Base-by-base conservation (phyloP, 768 basidiomycete genomes). In the Xerocomellus dryophilus region DNA sequence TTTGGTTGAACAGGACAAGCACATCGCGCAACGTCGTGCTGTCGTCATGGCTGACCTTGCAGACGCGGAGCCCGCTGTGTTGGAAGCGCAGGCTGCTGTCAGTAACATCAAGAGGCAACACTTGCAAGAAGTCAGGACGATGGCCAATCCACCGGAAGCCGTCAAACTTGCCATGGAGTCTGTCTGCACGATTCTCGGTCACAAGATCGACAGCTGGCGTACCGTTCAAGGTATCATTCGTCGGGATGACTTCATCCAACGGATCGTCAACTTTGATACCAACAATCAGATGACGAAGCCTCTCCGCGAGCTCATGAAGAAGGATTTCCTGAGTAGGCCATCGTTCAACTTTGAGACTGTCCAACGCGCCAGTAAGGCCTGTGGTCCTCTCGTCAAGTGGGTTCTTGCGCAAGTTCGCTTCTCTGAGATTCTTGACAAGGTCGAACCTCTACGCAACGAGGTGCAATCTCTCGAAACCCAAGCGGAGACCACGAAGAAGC, bases 111-210 rank as follows among this genome's bases (percentile, higher is more conserved):
- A 92, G 73, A 85, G 85, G 61, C 90, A 93, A 65, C 95, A 98
- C 64, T 74, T 99, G 39, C 90, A 95, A 66, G 97, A 99, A 82
- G 97, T 98, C 39, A 84, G 97, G 63, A 83, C 92, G 10, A 98
- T 99, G 95, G 91, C 93, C 41, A 98, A 98, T 66, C 97, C 97
- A 43, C 97, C 97, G 0, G 97, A 98, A 69, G 89, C 92, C 5
- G 95, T 98, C 61, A 98, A 98, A 71, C 73, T 96, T 42, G 93
- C 97, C 15, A 98, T 98, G 94, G 97, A 98, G 66, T 97, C 95
- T 2, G 96, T 97, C 38, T 98, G 97, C 71, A 94, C 91, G 14
- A 79, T 97, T 43, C 84, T 99, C 20, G 97, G 97, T 7, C 92
- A 98, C 75, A 93, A 93, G 72, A 90, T 98, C 64, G 97, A 99